These are phyloP conservation scores for Euphorbia schlechtendalii DNA, from an alignment of 441 rosid species.

Conservation along the genomic window DNA sequence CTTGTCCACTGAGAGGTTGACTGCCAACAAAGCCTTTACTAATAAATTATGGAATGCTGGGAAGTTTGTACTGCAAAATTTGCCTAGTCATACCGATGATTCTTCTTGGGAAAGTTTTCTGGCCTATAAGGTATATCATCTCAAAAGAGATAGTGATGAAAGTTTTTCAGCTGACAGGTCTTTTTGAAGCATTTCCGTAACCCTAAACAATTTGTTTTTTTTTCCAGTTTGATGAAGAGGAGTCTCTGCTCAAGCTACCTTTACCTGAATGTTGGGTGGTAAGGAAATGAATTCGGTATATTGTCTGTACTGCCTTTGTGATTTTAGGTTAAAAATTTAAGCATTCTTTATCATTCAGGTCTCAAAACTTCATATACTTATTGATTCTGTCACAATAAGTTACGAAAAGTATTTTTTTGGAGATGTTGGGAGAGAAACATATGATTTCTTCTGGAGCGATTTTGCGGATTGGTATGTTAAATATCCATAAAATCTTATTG, in stretches of 20 bases:
- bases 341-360: constrained; percentile 40
- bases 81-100: constrained; percentile 58
- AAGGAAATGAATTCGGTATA: constrained; percentile 20
- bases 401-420: constrained; percentile 87
- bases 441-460: constrained; percentile 97
- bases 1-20: constrained; percentile 87
- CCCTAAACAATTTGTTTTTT: constrained; percentile 9
- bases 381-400: constrained; percentile 69
- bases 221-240: constrained; percentile 67
- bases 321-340: constrained; percentile 1
- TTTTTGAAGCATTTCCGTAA: constrained; percentile 4
- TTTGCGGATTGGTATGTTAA: constrained; percentile 84
- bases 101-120: constrained; percentile 68
- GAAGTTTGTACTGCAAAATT: constrained; percentile 77
- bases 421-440: constrained; percentile 86
- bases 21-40: constrained; percentile 91
- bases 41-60: constrained; percentile 99
- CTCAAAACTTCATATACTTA: constrained; percentile 83
- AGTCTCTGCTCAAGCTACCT: too few species aligned
- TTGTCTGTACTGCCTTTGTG: constrained; percentile 3
- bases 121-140: constrained; percentile 46
- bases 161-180: constrained; percentile 5
- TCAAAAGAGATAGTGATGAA: constrained; percentile 7
- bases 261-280: constrained; percentile 99
- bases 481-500: neutral